phyloP scores from a whole-genome alignment of 148 eudicot genomes.

The Nepenthes mirabilis region DNA sequence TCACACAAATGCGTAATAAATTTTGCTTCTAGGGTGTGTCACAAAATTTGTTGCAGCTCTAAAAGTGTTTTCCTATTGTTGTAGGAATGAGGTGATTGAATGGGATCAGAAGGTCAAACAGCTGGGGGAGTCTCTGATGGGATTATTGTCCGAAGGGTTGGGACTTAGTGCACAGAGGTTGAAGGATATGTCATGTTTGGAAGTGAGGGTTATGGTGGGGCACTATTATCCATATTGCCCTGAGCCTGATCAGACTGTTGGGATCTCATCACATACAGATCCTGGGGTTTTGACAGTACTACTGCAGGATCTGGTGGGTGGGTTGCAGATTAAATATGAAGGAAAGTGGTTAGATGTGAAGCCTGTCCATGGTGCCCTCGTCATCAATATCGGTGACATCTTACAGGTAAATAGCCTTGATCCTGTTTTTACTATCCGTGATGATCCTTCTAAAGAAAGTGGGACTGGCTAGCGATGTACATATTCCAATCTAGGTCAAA shows the following conservation, averaged over 20 bases:
- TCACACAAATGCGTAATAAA: neutral
- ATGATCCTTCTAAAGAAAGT: too few relatives aligned
- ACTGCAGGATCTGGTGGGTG: slow-evolving; percentile 30
- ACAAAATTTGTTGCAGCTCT: neutral
- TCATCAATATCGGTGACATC: slow-evolving; percentile 31
- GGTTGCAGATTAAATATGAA: slow-evolving; percentile 28
- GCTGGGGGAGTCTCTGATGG: slow-evolving; percentile 18
- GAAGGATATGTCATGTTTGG: slow-evolving; percentile 8
- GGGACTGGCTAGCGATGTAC: too few relatives aligned
- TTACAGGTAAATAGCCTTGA: slow-evolving; percentile 21
- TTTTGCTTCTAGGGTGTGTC: neutral
- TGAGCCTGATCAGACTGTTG: slow-evolving; percentile 27
- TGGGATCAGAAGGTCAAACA: slow-evolving; percentile 24
- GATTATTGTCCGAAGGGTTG: slow-evolving; percentile 23
- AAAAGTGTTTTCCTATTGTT: neutral
- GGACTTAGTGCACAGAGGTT: slow-evolving; percentile 11
- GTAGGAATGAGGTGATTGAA: slow-evolving; percentile 17
- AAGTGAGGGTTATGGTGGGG: slow-evolving; percentile 6
- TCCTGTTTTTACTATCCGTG: neutral
- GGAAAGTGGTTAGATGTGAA: slow-evolving; percentile 28
- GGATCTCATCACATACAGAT: slow-evolving; percentile 33
- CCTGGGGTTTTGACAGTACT: slow-evolving; percentile 26
- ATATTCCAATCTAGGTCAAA: too few relatives aligned
- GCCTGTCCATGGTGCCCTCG: slow-evolving; percentile 27
- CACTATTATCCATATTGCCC: slow-evolving; percentile 38